Evolutionary conservation across 805 yeast species (phyloP), one percentile per base, ranked within the genome.

Genomic region (Candida odintsovae): DNA sequence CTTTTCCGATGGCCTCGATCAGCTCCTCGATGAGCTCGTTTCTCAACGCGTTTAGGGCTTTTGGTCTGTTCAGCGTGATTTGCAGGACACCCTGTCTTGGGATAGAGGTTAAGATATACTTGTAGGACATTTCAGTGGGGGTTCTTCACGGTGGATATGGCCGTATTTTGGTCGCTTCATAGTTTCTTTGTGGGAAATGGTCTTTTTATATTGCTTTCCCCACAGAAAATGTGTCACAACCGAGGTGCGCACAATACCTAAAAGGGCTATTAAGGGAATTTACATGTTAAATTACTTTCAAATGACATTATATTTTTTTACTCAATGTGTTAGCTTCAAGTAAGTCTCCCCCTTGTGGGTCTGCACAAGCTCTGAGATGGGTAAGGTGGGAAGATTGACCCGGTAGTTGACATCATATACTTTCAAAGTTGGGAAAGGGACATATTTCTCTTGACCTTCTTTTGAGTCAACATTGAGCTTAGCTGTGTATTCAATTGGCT

Each of bases 341-440:
- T 23, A 57, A 2, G 55, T 50, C 21, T 58, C 72, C 18, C 60
- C 63, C 23, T 61, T 61, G 16, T 62, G 61, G 4, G 58, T 33
- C 37, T 54, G 53, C 0, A 67, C 56, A 1, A 39, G 22, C 4
- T 64, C 68, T 10, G 67, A 55, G 0, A 73, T 79, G 0, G 77
- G 66, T 16, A 74, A 57, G 0, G 74, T 69, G 19, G 82, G 81
- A 49, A 88, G 67, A 20, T 74, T 73, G 36, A 86, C 82, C 53
- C 83, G 79, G 66, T 77, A 86, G 52, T 78, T 77, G 42, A 85
- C 68, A 56, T 87, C 96, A 57, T 71, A 83, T 4, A 84, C 86
- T 48, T 75, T 74, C 52, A 86, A 65, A 36, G 66, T 73, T 0
- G 95, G 96, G 35, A 87, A 60, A 4, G 20, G 36, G 20, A 28